A percentile compares a stretch with the other conserved stretches of the same genome.
These are phyloP conservation scores for Trichoderma simmonsii DNA, from an alignment of 2,329 filamentous ascomycete species.

Conservation along the genomic window DNA sequence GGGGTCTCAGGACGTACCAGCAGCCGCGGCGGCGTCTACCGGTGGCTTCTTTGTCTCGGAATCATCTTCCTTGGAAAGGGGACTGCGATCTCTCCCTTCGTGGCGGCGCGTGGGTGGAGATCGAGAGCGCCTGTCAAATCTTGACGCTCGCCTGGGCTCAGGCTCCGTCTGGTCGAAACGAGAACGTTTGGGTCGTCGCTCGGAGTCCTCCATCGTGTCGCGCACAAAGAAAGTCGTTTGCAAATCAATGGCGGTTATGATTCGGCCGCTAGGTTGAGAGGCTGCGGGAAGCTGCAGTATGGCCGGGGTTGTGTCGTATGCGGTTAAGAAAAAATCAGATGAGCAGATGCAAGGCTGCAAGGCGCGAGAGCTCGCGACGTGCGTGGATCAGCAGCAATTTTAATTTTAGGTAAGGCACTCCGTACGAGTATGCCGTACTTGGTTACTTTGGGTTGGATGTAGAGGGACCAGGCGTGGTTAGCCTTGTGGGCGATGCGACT, in stretches of 20 bases:
- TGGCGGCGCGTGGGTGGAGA: constrained; percentile 68
- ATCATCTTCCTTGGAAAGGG: constrained; percentile 51
- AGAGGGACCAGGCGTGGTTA: not conserved
- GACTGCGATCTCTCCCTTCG: constrained; percentile 79
- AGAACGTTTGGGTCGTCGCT: constrained; percentile 76
- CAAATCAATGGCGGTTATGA: not conserved
- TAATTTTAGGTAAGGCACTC: not conserved
- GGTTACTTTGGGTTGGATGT: not conserved
- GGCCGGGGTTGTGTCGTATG: not conserved
- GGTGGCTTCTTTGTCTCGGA: constrained; percentile 48
- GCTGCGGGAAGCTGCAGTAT: not conserved
- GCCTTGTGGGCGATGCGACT: not conserved
- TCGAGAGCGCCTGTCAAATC: constrained; percentile 89
- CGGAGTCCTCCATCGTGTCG: constrained; percentile 65
- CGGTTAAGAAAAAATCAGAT: not conserved
- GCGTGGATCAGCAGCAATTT: constrained; percentile 1
- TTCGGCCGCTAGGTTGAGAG: not conserved
- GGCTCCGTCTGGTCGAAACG: constrained; percentile 92
- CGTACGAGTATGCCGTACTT: not conserved
- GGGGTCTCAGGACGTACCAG: constrained; percentile 53
- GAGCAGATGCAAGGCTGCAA: constrained; percentile 13
- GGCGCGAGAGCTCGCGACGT: constrained; percentile 11
- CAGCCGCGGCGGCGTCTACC: constrained; percentile 71
- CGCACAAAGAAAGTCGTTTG: not conserved
- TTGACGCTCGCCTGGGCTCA: constrained; percentile 70